Base-by-base conservation (phyloP, 805 yeast species). In the Wickerhamomyces chaumierensis region DNA sequence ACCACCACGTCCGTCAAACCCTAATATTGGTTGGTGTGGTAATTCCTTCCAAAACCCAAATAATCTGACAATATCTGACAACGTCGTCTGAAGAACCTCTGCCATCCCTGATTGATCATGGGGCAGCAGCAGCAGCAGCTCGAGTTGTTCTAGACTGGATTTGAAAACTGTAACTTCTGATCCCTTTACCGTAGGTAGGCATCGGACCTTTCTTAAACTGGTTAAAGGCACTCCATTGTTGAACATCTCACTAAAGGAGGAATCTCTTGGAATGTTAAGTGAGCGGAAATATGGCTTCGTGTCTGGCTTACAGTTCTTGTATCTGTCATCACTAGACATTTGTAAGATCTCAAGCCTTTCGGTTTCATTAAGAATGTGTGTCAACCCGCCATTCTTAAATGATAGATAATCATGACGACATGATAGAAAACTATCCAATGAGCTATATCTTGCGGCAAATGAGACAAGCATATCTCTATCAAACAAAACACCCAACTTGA, bases 381-480 rank as follows among this genome's bases (percentile, higher is more conserved):
- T 48, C 34, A 43, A 38, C 5, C 35, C 36, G 33, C 42, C 20
- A 5, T 44, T 42, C 20, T 32, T 28, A 25, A 63, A 55, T 1
- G 63, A 54, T 21, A 76, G 54, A n/a, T 60, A 47, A 47, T 77
- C 81, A 56, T 77, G 82, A 34, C 63, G 54, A 39, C 68, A 62
- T 0, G 78, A 62, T n/a, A 72, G 51, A 4, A 73, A 44, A 31
- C 75, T 63, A 25, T 60, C 63, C 11, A 56, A 35, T 1, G 67
- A 52, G 0, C 74, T 61, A 40, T 65, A 63, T 23, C 61, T 58
- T 4, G 40, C 38, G 5, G 66, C 53, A 48, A 72, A 72, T 31
- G 62, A 64, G 23, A 53, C 53, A 1, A 77, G 42, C 8, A 68
- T 49, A 1, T 60, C 61, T 11, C 47, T 51, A 37, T 68, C 65